Base-by-base conservation (phyloP, 1,284 basidiomycete species). In the Malassezia cuniculi region DNA sequence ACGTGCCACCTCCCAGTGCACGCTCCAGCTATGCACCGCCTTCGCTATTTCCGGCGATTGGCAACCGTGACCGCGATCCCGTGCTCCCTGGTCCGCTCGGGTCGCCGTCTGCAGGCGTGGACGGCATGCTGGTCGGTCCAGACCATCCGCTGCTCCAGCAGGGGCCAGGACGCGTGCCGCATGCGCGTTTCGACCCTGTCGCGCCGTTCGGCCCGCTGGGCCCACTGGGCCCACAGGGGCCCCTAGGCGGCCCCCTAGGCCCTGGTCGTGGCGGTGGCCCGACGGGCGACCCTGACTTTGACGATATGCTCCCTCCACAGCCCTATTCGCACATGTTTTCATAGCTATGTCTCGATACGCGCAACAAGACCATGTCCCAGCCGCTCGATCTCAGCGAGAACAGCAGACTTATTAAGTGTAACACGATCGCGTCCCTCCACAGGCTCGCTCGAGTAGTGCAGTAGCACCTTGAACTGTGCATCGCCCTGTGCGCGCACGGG, bases 371-470 rank as follows among this genome's bases (percentile, higher is more conserved):
- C 82, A 19, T 71, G 59, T 1, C 85, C 86, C 38, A 94, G 59
- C 26, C 87, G 71, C 59, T 79, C 74, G 28, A 94, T 78, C 69
- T 95, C 89, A 6, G 71, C 73, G 26, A 89, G 54, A 4, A 94
- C 69, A 0, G 77, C 77, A 7, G 68, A 66, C 56, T 76, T 75
- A 66, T 94, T 89, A 41, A 93, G 67, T 14, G 69, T 58, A 0
- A 93, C 82, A 24, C 33, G 34, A 2, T 15, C 9, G 6, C 17
- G 26, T 8, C 10, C 34, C 24, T 34, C 27, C 9, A 24, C 35
- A 21, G 29, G 38, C 6, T 48, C 21, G 80, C 84, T 26, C 67
- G 69, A 53, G 69, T 81, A 90, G 2, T 80, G 81, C 12, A 83
- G 76, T 36, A 86, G 72, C 4, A 89, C 84, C 57, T 83, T 79